Base-by-base conservation (phyloP, 2,329 filamentous ascomycete species). In the Xylaria sp. region DNA sequence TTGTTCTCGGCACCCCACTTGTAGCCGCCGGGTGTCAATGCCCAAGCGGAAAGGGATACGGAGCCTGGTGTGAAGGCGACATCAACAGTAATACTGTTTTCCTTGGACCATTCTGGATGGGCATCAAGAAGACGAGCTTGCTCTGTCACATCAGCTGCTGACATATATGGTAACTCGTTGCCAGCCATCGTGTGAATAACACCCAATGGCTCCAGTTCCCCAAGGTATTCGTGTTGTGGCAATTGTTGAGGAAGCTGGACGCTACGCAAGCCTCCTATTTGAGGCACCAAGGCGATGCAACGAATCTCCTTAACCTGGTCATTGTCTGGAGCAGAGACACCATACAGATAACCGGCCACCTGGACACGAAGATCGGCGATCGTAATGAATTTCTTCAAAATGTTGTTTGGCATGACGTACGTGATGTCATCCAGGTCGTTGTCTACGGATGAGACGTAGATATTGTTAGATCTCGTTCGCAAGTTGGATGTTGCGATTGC, bases 351-450 rank as follows among this genome's bases (percentile, higher is more conserved):
- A 1, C 94, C 95, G 15, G 94, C 94, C 52, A 99, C 94, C 78
- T 99, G 95, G 14, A 98, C 94, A 50, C 96, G 91, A 59, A 99
- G 86, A 80, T 99, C 95, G 49, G 95, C 91, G 74, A 99, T 96
- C 23, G 92, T 95, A 80, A 99, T 98, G 83, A 99, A 99, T 68
- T 92, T 92, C 84, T 97, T 97, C 72, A 99, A 85, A 51, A 99
- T 90, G 77, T 99, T 99, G 86, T 98, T 99, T 0, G 95, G 95
- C 92, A 99, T 97, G 72, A 99, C 92, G 73, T 98, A 99, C 0
- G 94, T 99, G 74, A 92, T 90, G 72, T 94, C 92, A 63, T 97
- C 93, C 67, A 95, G 87, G 57, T 93, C 91, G 68, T 94, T 91
- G 75, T 98, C 95, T 57, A 97, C 93, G 0, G 94, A 95, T 7